Conservation (phyloP, 1,284 basidiomycete genomes). For the Cryptococcus sp. region DNA sequence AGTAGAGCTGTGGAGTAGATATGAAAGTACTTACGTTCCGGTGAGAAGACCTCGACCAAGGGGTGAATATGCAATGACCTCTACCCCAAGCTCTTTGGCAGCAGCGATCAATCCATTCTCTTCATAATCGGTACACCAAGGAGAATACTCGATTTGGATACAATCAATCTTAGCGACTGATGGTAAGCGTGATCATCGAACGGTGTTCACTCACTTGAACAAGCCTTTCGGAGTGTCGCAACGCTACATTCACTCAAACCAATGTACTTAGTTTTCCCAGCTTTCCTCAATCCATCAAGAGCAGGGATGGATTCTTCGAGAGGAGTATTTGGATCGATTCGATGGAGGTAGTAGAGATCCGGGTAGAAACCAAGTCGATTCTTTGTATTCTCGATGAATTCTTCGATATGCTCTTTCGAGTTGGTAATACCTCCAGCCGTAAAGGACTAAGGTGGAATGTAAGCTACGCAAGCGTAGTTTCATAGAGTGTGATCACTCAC, state of each 20-base stretch:
- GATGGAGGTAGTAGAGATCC: slow-evolving; percentile 49
- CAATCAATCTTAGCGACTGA: slow-evolving; percentile 47
- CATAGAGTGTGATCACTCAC: slow-evolving; percentile 21
- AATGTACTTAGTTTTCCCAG: slow-evolving; percentile 46
- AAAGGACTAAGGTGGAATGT: neutral
- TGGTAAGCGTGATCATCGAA: neutral
- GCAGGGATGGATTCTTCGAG: slow-evolving; percentile 40
- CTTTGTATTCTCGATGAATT: slow-evolving; percentile 38
- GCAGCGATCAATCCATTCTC: slow-evolving; percentile 45
- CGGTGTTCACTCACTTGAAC: slow-evolving; percentile 33
- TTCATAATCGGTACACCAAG: slow-evolving; percentile 48
- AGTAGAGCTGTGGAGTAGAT: neutral
- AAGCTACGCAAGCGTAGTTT: slow-evolving; percentile 4
- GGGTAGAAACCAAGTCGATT: slow-evolving; percentile 40
- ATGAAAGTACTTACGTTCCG: slow-evolving; percentile 16
- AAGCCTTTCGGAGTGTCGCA: slow-evolving; percentile 59
- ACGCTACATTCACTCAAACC: slow-evolving; percentile 57
- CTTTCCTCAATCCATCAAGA: slow-evolving; percentile 42
- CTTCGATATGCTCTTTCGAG: slow-evolving; percentile 33
- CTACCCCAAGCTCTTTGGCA: slow-evolving; percentile 43
- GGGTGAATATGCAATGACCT: slow-evolving; percentile 46
- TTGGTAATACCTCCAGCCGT: slow-evolving; percentile 14
- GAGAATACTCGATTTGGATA: slow-evolving; percentile 50
- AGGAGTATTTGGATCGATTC: slow-evolving; percentile 37
- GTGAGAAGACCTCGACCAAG: slow-evolving; percentile 47